A percentile compares a stretch with the other conserved stretches of the same genome.
Evolutionary conservation across 2,329 filamentous ascomycete genomes (phyloP).

Genomic region (Beauveria rudraprayagi): DNA sequence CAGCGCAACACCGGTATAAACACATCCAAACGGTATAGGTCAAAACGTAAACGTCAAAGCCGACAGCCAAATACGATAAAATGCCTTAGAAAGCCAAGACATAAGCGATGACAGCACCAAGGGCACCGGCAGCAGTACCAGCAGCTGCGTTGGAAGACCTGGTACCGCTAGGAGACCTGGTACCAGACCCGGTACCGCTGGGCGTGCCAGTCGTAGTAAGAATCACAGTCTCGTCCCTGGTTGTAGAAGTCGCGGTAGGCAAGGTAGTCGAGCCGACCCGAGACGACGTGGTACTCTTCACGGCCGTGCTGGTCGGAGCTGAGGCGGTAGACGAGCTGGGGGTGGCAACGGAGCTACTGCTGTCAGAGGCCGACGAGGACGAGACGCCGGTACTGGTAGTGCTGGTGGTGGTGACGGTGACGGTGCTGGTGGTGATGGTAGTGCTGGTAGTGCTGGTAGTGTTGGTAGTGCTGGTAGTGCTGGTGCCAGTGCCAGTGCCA

Average conservation of each 20-base stretch:
- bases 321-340: background rate
- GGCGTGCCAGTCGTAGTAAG: background rate
- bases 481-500: background rate
- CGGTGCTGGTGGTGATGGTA: background rate
- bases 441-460: background rate
- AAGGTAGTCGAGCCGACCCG: background rate
- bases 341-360: background rate
- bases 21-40: background rate
- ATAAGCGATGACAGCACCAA: background rate
- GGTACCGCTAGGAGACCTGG: no score
- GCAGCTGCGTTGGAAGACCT: background rate
- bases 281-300: background rate
- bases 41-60: background rate
- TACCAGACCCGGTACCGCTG: background rate
- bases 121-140: constrained; percentile 3
- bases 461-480: background rate
- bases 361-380: background rate
- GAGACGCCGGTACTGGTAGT: background rate
- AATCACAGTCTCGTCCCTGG: background rate
- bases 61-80: background rate
- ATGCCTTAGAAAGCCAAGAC: background rate
- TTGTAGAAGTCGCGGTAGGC: background rate
- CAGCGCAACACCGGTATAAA: background rate
- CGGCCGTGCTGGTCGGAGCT: background rate
- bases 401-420: background rate